Conservation (phyloP, 2,329 filamentous ascomycete species). For the Emericellopsis atlantica region DNA sequence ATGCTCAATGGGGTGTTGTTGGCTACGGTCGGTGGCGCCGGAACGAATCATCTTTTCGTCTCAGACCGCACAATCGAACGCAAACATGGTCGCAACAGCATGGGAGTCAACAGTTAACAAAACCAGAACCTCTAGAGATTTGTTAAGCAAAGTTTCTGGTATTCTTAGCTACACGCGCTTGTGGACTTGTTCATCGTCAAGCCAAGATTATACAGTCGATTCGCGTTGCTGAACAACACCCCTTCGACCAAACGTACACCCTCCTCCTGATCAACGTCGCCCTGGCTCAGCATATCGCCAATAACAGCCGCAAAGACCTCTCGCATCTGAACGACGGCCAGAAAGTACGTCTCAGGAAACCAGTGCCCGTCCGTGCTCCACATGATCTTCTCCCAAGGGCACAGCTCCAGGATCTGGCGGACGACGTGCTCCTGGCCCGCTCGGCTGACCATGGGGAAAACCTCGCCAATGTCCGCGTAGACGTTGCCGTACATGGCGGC, state of each 20-base stretch:
- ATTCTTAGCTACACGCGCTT: background rate
- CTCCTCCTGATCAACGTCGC: slow-evolving; percentile 46
- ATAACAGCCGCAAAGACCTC: slow-evolving; percentile 58
- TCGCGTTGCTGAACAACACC: slow-evolving; percentile 67
- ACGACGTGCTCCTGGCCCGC: slow-evolving; percentile 63
- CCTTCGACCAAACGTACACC: slow-evolving; percentile 52
- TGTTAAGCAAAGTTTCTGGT: no score
- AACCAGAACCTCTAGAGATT: no score
- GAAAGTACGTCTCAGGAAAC: slow-evolving; percentile 65
- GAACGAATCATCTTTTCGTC: no score
- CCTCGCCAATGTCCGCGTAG: slow-evolving; percentile 71
- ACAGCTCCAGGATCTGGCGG: slow-evolving; percentile 61
- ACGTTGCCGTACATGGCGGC: slow-evolving; percentile 67
- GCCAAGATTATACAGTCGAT: slow-evolving; percentile 56
- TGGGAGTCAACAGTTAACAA: no score
- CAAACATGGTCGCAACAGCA: no score
- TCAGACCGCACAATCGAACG: no score
- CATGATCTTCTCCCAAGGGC: slow-evolving; percentile 61
- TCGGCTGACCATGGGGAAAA: slow-evolving; percentile 67
- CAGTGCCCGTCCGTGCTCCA: slow-evolving; percentile 75
- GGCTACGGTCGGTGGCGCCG: no score
- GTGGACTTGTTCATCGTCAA: slow-evolving; percentile 20
- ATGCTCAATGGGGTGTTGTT: no score
- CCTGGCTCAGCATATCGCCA: slow-evolving; percentile 50
- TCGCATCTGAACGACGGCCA: slow-evolving; percentile 61